Evolutionary conservation across 768 basidiomycete genomes (phyloP), one percentile per base, ranked within the genome.

Genomic region (Pluteus cervinus): DNA sequence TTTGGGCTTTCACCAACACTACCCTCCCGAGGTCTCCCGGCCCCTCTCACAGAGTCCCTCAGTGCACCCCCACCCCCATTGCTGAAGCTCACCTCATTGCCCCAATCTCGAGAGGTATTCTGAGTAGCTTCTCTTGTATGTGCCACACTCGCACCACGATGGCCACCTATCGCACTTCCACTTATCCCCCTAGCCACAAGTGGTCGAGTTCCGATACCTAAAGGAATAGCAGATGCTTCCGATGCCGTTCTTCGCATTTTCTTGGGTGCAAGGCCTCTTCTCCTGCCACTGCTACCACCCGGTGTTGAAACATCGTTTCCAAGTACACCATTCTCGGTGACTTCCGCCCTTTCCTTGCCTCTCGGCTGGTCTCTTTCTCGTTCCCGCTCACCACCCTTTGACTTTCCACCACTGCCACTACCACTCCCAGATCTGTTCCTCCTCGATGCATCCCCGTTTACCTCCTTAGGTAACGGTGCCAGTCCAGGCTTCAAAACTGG

Each of bases 401-500:
- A 33, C 29, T 30, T 41, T n/a, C n/a, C n/a, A n/a, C n/a, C n/a
- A n/a, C n/a, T n/a, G n/a, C n/a, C n/a, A n/a, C n/a, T n/a, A n/a
- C n/a, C n/a, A n/a, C n/a, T n/a, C n/a, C n/a, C n/a, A n/a, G n/a
- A n/a, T n/a, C n/a, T n/a, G n/a, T n/a, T n/a, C n/a, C n/a, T n/a
- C 9, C 46, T 45, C 0, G 48, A 42, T 1, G 54, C 44, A 24
- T 38, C 45, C 14, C 42, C 40, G 33, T 51, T 55, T 25, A 24
- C 35, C 44, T 56, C 65, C 15, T 56, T 47, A 3, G 49, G 49
- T 0, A 60, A 63, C 8, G 83, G 83, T 53, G 69, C 77, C 49
- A 88, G 58, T 5, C 73, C 86, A 2, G 87, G 86, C 24, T 75
- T 74, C 29, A 91, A 69, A 1, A 79, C 72, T 0, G 88, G 88